Evolutionary conservation across 805 yeast genomes (phyloP), one percentile per base, ranked within the genome.

Genomic region (Cyberlindnera petersonii): DNA sequence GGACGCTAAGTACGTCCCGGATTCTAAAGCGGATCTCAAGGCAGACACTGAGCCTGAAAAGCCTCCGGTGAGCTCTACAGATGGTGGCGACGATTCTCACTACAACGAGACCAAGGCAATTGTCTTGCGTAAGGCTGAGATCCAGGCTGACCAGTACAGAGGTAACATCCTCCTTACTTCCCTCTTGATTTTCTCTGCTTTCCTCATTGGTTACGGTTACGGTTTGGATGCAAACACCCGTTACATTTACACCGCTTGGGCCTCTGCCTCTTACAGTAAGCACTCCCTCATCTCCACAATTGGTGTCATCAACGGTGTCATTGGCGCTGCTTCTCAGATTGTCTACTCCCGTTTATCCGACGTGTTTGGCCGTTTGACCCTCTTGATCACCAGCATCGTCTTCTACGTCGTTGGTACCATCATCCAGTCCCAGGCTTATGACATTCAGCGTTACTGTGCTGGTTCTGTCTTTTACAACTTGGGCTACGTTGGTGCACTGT

Each of bases 291-390:
- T 72, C 31, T 69, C 86, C 6, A 75, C 86, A 3, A 71, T 82
- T 42, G 68, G 72, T 44, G 81, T 77, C 21, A 69, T 80, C 44
- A 68, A 70, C 39, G 63, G 74, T 22, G 83, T 81, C 27, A 70
- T 77, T 35, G 82, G 76, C 33, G 84, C 85, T 19, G 86, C 82
- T 14, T 69, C 82, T 4, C 83, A 77, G 53, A 78, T 82, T 4
- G 67, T 75, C 5, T 77, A 69, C 45, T 86, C 87, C 9, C 65
- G 84, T 47, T 60, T 81, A 26, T 71, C 83, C 9, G 86, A 81
- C 56, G 65, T 71, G n/a, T 79, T 78, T 52, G 88, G 88, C 13
- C 74, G 88, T 55, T 48, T 75, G 23, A 76, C 73, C 50, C 59
- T 79, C 36, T 52, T 76, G 16, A 29, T 73, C 15, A 55, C 71